Base-by-base conservation (phyloP, 2,329 filamentous ascomycete species). In the Colletotrichum lupini region DNA sequence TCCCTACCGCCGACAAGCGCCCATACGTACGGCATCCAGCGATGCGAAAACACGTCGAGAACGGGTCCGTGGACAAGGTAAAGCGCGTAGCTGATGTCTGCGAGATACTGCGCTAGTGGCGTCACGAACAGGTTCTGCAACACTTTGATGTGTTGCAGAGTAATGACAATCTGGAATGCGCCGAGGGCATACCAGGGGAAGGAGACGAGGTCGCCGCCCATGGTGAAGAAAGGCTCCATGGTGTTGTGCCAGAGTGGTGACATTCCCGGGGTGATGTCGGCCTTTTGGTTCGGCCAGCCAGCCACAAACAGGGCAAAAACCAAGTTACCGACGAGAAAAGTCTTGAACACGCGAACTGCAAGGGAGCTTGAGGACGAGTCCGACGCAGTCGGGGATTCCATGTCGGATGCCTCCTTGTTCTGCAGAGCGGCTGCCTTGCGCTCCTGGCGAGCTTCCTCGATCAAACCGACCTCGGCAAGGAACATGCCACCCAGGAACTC, bases 51-150 rank as follows among this genome's bases (percentile, higher is more conserved):
- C 58, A 83, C 74, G 16, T 82, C 84, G 9, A 89, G 78, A 14
- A 87, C 82, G 5, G 85, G 84, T 0, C 89, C 89, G 76, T 91
- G 89, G n/a, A 88, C 85, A 7, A 91, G 82, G 75, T 91, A 91
- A 3, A 91, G 82, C 3, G 89, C 86, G 74, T 87, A 91, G 68
- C 87, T 89, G 73, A 91, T 87, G 30, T 85, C 84, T 14, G 87
- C 89, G 24, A 89, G 85, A 77, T 91, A 91, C 75, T 89, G 88
- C 14, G 87, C 85, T 14, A 88, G 74, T 0, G 81, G 78, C 2
- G 82, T 83, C 67, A 86, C 86, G 77, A 90, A 88, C 32, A 86
- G 74, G 14, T 75, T 72, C 37, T 79, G 83, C 37, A 76, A 52
- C n/a, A 46, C 46, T 58, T 71, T 35, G 55, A 76, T 75, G 4